Evolutionary conservation across 2,329 filamentous ascomycete genomes (phyloP).

Genomic region (Penicillium sp.): DNA sequence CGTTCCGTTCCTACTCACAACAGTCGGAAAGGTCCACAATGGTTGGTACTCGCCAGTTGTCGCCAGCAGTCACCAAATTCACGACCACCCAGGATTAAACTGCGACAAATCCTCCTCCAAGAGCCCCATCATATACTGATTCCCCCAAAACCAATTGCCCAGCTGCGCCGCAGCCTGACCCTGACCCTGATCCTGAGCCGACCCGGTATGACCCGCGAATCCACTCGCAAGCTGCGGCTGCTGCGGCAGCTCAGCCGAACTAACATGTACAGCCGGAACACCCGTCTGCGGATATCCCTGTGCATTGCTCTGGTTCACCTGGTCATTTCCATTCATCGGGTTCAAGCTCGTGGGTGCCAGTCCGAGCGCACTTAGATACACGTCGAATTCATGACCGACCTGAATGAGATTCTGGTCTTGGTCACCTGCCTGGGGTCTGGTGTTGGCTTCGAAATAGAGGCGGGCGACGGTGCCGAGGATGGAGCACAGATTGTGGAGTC

Average conservation of each 20-base stretch:
- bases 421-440: constrained; percentile 51
- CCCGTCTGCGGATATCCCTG: constrained; percentile 12
- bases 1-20: too few relatives aligned
- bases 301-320: not conserved
- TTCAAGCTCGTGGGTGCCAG: constrained; percentile 46
- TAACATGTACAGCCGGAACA: not conserved
- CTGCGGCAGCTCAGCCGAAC: too few relatives aligned
- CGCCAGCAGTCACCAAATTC: not conserved
- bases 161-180: constrained; percentile 41
- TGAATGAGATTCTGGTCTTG: constrained; percentile 48
- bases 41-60: too few relatives aligned
- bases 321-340: not conserved
- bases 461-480: constrained; percentile 60
- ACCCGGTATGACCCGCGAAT: constrained; percentile 1
- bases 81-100: constrained; percentile 21
- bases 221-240: not conserved
- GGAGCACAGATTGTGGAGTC: constrained; percentile 59
- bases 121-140: constrained; percentile 61
- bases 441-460: constrained; percentile 61
- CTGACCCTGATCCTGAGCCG: constrained; percentile 19
- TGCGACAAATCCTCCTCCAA: constrained; percentile 57
- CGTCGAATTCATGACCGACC: constrained; percentile 60
- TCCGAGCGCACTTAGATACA: constrained; percentile 61
- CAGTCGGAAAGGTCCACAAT: too few relatives aligned
- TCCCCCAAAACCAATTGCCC: constrained; percentile 64